Evolutionary conservation across 208 protist genomes (phyloP), one percentile per base, ranked within the genome.

Genomic region (Leishmania lainsoni): DNA sequence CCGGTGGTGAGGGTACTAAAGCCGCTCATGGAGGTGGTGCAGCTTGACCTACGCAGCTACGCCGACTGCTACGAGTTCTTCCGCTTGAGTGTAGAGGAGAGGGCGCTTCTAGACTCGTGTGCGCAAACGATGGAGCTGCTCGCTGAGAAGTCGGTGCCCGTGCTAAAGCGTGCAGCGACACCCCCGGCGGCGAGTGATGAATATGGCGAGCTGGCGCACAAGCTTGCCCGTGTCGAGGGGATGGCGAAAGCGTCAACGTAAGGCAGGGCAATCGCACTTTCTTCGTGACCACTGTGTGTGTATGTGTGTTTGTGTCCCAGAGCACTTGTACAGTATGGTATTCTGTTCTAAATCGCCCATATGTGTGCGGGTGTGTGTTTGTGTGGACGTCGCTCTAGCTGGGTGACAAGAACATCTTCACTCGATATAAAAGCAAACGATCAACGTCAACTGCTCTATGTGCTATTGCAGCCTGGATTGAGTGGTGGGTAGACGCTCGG

Each of bases 21-120:
- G 77, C 85, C 84, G 45, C 81, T 90, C 70, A 95, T 97, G 94
- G 52, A 61, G 75, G 56, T 49, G 61, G 87, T 95, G 26, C 92
- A 96, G 78, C 61, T 80, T 16, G 68, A 86, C 49, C 71, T 92
- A 48, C 91, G 84, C 78, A 87, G 76, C 65, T 97, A 96, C 78
- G 82, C 81, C 54, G 94, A 95, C 81, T 86, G 87, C 76, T 90
- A 87, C 75, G 78, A 70, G 35, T 93, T 95, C 48, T 92, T 95
- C 82, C 83, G 80, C 29, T 42, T 86, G 16, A 82, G 79, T 32
- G 61, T 35, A 26, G 69, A 80, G 54, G 83, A 87, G 69, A 87
- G 35, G 74, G 42, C 16, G 61, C 54, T 89, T 10, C 79, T 92
- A 58, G 75, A 84, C 72, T 72, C 63, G 39, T 86, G 81, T 74